phyloP scores from a whole-genome alignment of 768 basidiomycete species.

The Naganishia randhawae region DNA sequence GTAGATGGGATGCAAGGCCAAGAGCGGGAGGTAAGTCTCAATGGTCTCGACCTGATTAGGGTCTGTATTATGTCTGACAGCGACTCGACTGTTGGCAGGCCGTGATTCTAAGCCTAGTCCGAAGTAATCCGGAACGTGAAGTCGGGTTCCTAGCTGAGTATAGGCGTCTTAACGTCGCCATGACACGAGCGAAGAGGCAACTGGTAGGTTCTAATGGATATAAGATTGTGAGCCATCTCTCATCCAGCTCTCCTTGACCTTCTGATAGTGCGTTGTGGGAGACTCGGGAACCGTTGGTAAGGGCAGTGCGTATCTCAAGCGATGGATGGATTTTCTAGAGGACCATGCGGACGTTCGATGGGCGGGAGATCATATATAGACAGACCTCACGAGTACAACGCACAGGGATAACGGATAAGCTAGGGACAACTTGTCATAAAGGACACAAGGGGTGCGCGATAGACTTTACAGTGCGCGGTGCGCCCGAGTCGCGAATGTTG shows the following conservation, averaged over 20 bases:
- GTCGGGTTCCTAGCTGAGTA: constrained; percentile 94
- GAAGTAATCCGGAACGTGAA: constrained; percentile 81
- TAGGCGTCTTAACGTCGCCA: constrained; percentile 69
- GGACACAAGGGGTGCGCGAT: background rate
- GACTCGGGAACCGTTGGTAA: constrained; percentile 87
- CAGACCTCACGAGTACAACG: too few relatives aligned
- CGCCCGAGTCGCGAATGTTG: background rate
- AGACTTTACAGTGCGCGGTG: background rate
- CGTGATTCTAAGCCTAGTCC: constrained; percentile 82
- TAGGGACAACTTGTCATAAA: too few relatives aligned
- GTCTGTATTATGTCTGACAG: constrained; percentile 51
- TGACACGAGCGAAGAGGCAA: constrained; percentile 83
- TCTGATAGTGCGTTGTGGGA: constrained; percentile 77
- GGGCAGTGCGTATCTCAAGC: constrained; percentile 76
- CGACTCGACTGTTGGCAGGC: constrained; percentile 55
- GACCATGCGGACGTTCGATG: constrained; percentile 83
- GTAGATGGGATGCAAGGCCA: constrained; percentile 98
- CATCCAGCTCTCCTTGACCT: background rate
- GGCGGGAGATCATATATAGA: constrained; percentile 55
- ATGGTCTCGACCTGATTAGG: background rate
- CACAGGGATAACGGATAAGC: too few relatives aligned
- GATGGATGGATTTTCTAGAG: constrained; percentile 89
- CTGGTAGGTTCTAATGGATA: constrained; percentile 58
- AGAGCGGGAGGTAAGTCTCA: constrained; percentile 55
- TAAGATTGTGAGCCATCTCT: background rate